Evolutionary conservation across 352 stramenopile species (phyloP).

Genomic region (Globisporangium apiculatum): DNA sequence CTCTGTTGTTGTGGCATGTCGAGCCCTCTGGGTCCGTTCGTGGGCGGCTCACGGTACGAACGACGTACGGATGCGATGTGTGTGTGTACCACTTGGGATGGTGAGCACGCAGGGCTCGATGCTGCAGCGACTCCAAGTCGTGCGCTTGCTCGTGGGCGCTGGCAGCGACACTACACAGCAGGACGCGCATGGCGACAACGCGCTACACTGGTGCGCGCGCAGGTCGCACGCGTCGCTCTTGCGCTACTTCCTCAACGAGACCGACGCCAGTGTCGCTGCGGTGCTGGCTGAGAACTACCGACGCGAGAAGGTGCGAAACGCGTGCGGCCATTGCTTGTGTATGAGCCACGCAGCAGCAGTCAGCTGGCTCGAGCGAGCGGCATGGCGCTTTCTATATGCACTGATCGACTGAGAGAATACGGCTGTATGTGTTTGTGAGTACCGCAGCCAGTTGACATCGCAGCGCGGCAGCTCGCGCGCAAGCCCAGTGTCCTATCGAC

Average conservation of each 20-base stretch:
- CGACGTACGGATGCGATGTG: no score
- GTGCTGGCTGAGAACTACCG: constrained; percentile 48
- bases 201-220: constrained; percentile 63
- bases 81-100: no score
- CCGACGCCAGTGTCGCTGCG: constrained; percentile 38
- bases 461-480: constrained; percentile 26
- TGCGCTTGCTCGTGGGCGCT: constrained; percentile 37
- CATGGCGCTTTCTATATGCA: no score
- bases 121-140: constrained; percentile 33
- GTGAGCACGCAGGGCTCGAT: constrained; percentile 20
- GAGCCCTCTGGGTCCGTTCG: not conserved
- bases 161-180: constrained; percentile 32
- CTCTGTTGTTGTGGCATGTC: not conserved
- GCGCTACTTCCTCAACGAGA: constrained; percentile 52
- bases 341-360: no score
- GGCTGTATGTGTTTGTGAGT: not conserved
- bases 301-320: constrained; percentile 29
- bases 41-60: no score
- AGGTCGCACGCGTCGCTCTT: constrained; percentile 37
- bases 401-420: no score
- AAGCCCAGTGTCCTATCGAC: constrained; percentile 25
- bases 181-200: constrained; percentile 59
- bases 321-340: not conserved
- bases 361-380: no score
- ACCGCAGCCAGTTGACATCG: constrained; percentile 43